Evolutionary conservation across 108 stramenopile species (phyloP).

Genomic region (Cyclotella choctawhatcheeana): DNA sequence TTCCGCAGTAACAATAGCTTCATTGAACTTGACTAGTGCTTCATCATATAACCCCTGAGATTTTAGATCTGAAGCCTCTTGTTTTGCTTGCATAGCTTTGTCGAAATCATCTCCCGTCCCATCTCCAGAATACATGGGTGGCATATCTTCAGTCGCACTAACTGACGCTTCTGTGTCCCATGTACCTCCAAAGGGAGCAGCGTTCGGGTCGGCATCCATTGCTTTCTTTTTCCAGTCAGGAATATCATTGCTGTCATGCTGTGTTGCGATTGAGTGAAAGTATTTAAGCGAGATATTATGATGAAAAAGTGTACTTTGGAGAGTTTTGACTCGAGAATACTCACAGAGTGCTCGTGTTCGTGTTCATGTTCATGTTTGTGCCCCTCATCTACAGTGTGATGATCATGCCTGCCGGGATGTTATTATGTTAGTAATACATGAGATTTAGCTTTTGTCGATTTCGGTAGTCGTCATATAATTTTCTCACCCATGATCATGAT

Average conservation of each 20-base stretch:
- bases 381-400: constrained; percentile 1
- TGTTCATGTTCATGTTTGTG: constrained; percentile 30
- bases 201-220: constrained; percentile 60
- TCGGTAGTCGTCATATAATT: neutral
- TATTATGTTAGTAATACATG: too few species aligned
- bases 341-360: constrained; percentile 22
- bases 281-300: neutral
- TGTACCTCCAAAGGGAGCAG: constrained; percentile 74
- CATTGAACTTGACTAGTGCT: constrained; percentile 73
- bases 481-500: constrained; percentile 29
- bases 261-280: constrained; percentile 2
- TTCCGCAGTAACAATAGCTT: constrained; percentile 73
- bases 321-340: neutral
- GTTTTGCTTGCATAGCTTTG: constrained; percentile 66
- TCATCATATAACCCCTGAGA: constrained; percentile 56
- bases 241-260: constrained; percentile 46
- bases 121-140: constrained; percentile 64
- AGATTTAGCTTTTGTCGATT: neutral
- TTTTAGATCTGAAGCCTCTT: constrained; percentile 71
- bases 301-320: neutral
- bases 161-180: constrained; percentile 73
- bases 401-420: constrained; percentile 24
- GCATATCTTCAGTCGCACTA: constrained; percentile 56
- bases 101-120: constrained; percentile 71
- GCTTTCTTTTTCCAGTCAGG: constrained; percentile 83